These are phyloP conservation scores for Fusarium palustre DNA, from an alignment of 2,329 filamentous ascomycete species.

Conservation along the genomic window DNA sequence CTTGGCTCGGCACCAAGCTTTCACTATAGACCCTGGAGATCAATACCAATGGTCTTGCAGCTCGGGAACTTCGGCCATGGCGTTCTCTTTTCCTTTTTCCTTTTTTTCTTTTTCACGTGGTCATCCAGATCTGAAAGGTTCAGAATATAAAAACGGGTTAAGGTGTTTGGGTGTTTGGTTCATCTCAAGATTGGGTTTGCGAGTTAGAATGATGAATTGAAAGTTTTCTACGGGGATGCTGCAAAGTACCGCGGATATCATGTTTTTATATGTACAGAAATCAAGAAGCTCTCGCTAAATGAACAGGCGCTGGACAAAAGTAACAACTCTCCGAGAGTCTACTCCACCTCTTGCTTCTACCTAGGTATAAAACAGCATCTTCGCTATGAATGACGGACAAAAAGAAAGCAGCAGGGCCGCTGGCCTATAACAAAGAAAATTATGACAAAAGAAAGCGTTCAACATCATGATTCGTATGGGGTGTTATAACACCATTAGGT, in stretches of 20 bases:
- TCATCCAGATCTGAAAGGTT: background rate
- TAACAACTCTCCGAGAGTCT: constrained; percentile 21
- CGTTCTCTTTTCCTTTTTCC: background rate
- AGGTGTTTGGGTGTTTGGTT: constrained; percentile 18
- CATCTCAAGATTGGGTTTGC: background rate
- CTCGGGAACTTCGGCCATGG: constrained; percentile 2
- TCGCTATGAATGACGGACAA: constrained; percentile 21
- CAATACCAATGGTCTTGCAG: constrained; percentile 1
- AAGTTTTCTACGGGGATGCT: constrained; percentile 16
- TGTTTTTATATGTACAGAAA: constrained; percentile 37
- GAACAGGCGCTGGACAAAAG: constrained; percentile 26
- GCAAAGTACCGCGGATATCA: constrained; percentile 36
- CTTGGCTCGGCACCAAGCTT: constrained; percentile 8
- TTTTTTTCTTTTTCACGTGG: background rate
- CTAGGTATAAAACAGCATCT: constrained; percentile 5
- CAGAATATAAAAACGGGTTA: constrained; percentile 7
- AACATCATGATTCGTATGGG: constrained; percentile 42
- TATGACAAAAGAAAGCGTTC: constrained; percentile 40
- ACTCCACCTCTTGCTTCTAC: constrained; percentile 27
- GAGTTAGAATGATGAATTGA: constrained; percentile 3
- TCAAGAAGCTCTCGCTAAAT: constrained; percentile 36
- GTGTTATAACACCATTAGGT: constrained; percentile 18
- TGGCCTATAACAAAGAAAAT: constrained; percentile 21
- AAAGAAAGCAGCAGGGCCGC: constrained; percentile 19
- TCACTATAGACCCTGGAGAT: background rate